Evolutionary conservation across 805 yeast genomes (phyloP), one percentile per base, ranked within the genome.

Genomic region (Candida piceae): DNA sequence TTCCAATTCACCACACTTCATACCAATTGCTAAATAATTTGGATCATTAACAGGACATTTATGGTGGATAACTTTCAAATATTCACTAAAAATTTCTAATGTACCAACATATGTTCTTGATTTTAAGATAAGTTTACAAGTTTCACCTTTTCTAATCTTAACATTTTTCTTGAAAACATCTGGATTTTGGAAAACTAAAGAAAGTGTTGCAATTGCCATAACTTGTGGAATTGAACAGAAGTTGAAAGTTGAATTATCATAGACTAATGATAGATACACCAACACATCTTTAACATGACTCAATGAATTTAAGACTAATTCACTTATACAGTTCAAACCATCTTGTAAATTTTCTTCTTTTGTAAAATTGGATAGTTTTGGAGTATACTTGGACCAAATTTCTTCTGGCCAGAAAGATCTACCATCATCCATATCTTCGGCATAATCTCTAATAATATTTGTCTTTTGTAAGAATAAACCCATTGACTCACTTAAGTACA

Each of bases 141-240:
- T 82, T 23, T 83, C 76, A 10, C 96, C 96, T 64, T 86, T 87
- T 63, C 97, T 76, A 59, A 93, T 83, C 68, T 93, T 93, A 46
- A 90, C 84, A 55, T 84, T 78, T 26, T 62, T 58, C 31, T 78
- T 72, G 55, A 90, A 75, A 3, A 90, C 83, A 3, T 66, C 54
- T 4, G 82, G 80, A 64, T 93, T 93, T 56, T 83, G 79, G 72
- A 83, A 89, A 23, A 93, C 83, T 35, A 80, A 68, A 16, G 90
- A 87, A 50, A 93, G 71, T 1, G 97, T 87, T 12, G 98, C 97
- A 59, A 93, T 84, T 25, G 97, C 96, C 98, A 93, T 93, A 15
- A 90, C 97, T 66, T 93, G 99, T 15, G 99, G 99, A 56, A 93
- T 93, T 9, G 97, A 86, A 67, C 97, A 89, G 68, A 93, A 93